Conservation (phyloP, 2,329 filamentous ascomycete species). For the Calonectria honghensis region DNA sequence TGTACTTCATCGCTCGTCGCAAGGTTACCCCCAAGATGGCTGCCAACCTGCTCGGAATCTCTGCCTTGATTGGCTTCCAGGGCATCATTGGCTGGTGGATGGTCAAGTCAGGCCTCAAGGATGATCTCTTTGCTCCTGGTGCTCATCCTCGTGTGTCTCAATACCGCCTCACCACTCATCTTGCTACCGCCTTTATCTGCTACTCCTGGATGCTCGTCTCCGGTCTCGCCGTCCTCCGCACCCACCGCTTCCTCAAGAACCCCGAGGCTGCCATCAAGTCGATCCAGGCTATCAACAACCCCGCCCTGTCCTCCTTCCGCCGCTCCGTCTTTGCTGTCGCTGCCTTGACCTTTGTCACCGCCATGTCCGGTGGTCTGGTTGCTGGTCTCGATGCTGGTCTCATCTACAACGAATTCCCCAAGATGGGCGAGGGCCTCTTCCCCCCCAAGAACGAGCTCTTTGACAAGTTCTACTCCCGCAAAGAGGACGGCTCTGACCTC, state of each 20-base stretch:
- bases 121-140: slow-evolving; percentile 94
- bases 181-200: slow-evolving; percentile 92
- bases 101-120: slow-evolving; percentile 96
- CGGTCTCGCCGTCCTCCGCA: slow-evolving; percentile 88
- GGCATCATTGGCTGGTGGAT: slow-evolving; percentile 99
- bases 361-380: slow-evolving; percentile 94
- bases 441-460: slow-evolving; percentile 90
- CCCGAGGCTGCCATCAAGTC: slow-evolving; percentile 77
- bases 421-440: slow-evolving; percentile 89
- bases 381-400: slow-evolving; percentile 96
- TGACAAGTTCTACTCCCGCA: slow-evolving; percentile 88
- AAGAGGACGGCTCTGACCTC: slow-evolving; percentile 85
- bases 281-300: slow-evolving; percentile 77
- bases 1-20: slow-evolving; percentile 89
- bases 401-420: slow-evolving; percentile 99
- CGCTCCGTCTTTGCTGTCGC: slow-evolving; percentile 82
- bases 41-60: slow-evolving; percentile 86
- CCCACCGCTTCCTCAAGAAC: slow-evolving; percentile 81
- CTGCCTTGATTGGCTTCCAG: slow-evolving; percentile 93
- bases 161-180: slow-evolving; percentile 92
- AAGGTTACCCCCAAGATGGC: slow-evolving; percentile 88
- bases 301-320: slow-evolving; percentile 83
- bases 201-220: slow-evolving; percentile 97
- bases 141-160: slow-evolving; percentile 95
- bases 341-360: slow-evolving; percentile 88